phyloP scores from a whole-genome alignment of 495 filamentous ascomycete species.

The Aspergillus bertholletiae region DNA sequence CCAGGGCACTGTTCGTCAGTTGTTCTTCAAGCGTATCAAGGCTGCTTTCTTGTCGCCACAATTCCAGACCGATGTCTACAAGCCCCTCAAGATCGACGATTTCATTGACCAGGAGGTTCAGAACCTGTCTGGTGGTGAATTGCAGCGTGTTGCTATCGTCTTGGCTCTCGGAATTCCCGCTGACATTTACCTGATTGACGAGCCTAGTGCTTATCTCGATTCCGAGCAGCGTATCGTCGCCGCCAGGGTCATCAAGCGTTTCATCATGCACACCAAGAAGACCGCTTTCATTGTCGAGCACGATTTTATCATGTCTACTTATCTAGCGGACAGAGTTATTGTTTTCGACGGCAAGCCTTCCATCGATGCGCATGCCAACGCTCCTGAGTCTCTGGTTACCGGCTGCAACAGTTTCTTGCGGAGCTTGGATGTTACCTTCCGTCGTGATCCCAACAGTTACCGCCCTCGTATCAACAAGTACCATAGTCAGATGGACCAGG shows the following conservation, averaged over 20 bases:
- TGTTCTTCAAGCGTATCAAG: conserved; percentile 98
- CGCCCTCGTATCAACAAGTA: conserved; percentile 97
- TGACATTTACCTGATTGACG: conserved; percentile 97
- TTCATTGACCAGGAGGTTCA: conserved; percentile 99
- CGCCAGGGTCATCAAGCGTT: conserved; percentile 95
- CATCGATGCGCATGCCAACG: conserved; percentile 80
- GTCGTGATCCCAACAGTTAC: conserved; percentile 93
- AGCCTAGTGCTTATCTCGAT: conserved; percentile 91
- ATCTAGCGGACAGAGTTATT: conserved; percentile 95
- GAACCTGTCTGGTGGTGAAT: conserved; percentile 96
- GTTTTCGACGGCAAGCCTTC: conserved; percentile 95
- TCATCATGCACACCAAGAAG: conserved; percentile 99
- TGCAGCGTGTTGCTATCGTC: conserved; percentile 97
- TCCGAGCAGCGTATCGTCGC: conserved; percentile 99
- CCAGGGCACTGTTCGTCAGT: conserved; percentile 87
- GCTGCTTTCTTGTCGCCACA: conserved; percentile 91
- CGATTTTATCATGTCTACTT: conserved; percentile 99
- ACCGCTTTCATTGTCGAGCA: conserved; percentile 99
- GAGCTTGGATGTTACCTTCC: conserved; percentile 96
- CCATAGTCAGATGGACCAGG: conserved; percentile 91
- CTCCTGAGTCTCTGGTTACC: conserved; percentile 85
- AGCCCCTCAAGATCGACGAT: conserved; percentile 94
- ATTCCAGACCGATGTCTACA: conserved; percentile 99
- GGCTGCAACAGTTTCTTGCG: conserved; percentile 96
- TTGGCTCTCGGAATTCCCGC: conserved; percentile 92